phyloP scores from a whole-genome alignment of 192 early-diverging fungal genomes.

The Gigaspora rosea region DNA sequence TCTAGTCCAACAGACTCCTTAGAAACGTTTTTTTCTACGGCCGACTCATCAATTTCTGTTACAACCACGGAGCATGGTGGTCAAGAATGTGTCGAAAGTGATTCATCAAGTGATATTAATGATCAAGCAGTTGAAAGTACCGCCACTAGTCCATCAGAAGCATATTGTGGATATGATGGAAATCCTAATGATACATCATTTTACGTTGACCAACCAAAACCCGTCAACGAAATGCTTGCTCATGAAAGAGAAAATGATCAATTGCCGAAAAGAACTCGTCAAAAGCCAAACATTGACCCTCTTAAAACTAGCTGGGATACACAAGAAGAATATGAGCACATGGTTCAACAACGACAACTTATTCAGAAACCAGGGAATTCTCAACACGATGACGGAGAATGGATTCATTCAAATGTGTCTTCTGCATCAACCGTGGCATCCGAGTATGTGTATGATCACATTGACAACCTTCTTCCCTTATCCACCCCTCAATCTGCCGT shows the following conservation, averaged over 20 bases:
- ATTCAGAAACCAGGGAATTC: background rate
- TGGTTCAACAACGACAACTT: conserved; percentile 27
- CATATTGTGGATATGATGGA: background rate
- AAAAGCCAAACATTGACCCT: conserved; percentile 30
- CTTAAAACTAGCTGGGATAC: conserved; percentile 22
- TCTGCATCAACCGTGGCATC: conserved; percentile 8
- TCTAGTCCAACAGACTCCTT: conserved; percentile 13
- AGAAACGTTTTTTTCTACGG: conserved; percentile 13
- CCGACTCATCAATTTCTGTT: background rate
- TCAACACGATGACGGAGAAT: conserved; percentile 9
- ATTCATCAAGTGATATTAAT: conserved; percentile 18
- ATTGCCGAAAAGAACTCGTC: conserved; percentile 23
- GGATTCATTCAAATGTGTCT: conserved; percentile 15
- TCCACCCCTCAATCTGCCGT: conserved; percentile 21
- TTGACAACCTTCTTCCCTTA: conserved; percentile 18
- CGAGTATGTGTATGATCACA: conserved; percentile 16
- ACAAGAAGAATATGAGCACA: conserved; percentile 25
- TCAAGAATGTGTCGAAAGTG: background rate
- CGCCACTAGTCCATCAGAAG: background rate
- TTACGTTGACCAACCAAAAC: conserved; percentile 8
- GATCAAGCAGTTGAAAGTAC: background rate
- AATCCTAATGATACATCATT: background rate
- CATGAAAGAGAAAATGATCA: conserved; percentile 15
- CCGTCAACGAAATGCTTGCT: conserved; percentile 9
- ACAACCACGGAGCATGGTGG: background rate